A percentile compares a stretch with the other conserved stretches of the same genome.
phyloP scores from a whole-genome alignment of 306 rosid species.

The Acacia confusa region DNA sequence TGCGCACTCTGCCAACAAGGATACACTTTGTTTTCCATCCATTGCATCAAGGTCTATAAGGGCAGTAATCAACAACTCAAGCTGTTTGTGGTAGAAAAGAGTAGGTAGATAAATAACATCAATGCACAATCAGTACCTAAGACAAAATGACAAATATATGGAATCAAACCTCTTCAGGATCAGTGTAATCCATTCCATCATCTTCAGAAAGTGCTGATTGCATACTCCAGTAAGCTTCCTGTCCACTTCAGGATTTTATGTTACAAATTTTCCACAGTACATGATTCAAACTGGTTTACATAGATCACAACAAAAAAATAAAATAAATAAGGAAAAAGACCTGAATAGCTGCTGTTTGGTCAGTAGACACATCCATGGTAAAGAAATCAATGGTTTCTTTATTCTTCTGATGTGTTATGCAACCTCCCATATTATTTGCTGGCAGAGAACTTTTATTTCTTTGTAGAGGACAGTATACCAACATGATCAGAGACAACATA shows the following conservation, averaged over 20 bases:
- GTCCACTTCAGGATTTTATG: constrained; percentile 29
- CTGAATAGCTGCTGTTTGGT: constrained; percentile 76
- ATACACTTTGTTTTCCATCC: constrained; percentile 91
- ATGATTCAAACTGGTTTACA: constrained; percentile 7
- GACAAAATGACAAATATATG: constrained; percentile 21
- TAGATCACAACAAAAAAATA: neutral
- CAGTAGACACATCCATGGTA: constrained; percentile 71
- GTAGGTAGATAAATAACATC: constrained; percentile 16
- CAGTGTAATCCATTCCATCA: constrained; percentile 93
- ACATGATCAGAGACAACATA: constrained; percentile 38
- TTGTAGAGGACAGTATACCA: constrained; percentile 57
- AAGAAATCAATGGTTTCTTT: constrained; percentile 68
- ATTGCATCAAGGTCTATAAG: constrained; percentile 96
- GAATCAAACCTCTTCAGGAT: constrained; percentile 90
- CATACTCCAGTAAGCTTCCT: constrained; percentile 98
- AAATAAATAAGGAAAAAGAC: constrained; percentile 31
- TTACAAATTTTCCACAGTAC: constrained; percentile 25
- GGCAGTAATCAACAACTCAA: constrained; percentile 80
- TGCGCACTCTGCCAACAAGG: constrained; percentile 81
- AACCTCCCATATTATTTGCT: constrained; percentile 42
- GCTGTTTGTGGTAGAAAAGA: constrained; percentile 54
- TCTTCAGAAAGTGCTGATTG: constrained; percentile 92
- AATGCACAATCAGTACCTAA: constrained; percentile 17
- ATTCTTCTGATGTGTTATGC: constrained; percentile 70
- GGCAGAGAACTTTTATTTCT: constrained; percentile 48